Percentiles rank a stretch among this genome's conserved stretches.
phyloP scores from a whole-genome alignment of 148 eudicot species.

The Fagopyrum homotropicum region DNA sequence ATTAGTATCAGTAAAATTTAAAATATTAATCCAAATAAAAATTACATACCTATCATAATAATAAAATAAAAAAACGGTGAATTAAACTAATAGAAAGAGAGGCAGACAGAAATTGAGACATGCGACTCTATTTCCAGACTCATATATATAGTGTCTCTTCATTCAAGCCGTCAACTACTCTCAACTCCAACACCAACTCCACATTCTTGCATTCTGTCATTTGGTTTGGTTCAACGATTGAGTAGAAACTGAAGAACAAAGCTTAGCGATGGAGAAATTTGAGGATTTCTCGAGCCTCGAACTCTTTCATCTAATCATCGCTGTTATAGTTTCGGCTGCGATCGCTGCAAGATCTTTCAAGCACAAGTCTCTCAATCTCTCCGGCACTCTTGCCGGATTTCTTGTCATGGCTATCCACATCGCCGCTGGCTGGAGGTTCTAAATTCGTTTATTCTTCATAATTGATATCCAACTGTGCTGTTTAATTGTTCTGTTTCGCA shows the following conservation, averaged over 20 bases:
- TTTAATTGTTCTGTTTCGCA: neutral
- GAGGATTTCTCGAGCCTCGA: slow-evolving; percentile 19
- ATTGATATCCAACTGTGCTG: neutral
- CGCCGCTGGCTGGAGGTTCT: slow-evolving; percentile 63
- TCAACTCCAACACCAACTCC: neutral
- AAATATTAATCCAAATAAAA: no score
- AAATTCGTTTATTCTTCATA: neutral
- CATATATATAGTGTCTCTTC: neutral
- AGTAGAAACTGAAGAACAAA: neutral
- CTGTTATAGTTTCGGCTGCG: slow-evolving; percentile 39
- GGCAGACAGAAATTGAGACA: neutral
- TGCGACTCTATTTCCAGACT: no score
- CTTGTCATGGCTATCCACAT: slow-evolving; percentile 63
- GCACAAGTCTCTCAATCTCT: slow-evolving; percentile 67
- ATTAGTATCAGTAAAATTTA: no score
- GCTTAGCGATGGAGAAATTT: slow-evolving; percentile 27
- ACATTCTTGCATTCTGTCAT: neutral
- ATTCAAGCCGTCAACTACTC: neutral
- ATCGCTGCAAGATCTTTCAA: slow-evolving; percentile 61
- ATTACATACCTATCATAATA: no score
- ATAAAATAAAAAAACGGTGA: no score
- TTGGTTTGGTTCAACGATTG: neutral
- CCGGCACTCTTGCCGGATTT: slow-evolving; percentile 69
- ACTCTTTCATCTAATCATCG: slow-evolving; percentile 37
- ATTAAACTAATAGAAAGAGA: neutral